A percentile compares a stretch with the other conserved stretches of the same genome.
Conservation (phyloP, 768 basidiomycete species). For the Auriscalpium orientale region DNA sequence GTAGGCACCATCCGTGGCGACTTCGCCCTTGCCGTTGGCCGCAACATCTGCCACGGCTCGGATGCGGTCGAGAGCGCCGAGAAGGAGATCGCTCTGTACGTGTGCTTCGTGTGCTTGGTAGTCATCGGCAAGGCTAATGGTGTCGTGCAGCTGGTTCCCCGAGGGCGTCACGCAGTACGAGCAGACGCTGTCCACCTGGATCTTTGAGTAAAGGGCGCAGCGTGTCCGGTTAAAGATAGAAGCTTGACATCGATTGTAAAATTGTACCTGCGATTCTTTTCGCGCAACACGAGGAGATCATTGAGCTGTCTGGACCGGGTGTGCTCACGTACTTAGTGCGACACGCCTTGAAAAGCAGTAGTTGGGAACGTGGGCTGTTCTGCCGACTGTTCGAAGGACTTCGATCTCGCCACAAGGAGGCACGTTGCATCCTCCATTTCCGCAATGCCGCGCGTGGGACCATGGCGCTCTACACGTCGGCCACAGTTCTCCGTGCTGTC, state of each 20-base stretch:
- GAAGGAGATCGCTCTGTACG: conserved; percentile 91
- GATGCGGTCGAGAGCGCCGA: conserved; percentile 85
- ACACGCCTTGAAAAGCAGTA: too few species aligned
- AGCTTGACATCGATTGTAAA: neutral
- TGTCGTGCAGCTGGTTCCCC: conserved; percentile 73
- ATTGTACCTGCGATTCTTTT: neutral
- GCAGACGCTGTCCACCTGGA: conserved; percentile 57
- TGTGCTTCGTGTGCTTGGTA: neutral
- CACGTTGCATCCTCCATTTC: too few species aligned
- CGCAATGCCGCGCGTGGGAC: too few species aligned
- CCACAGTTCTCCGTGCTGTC: too few species aligned
- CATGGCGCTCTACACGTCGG: too few species aligned
- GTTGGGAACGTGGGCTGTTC: too few species aligned
- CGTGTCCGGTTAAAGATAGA: neutral
- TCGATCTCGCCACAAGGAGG: too few species aligned
- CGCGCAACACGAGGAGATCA: too few species aligned
- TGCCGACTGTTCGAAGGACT: too few species aligned
- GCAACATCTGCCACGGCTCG: conserved; percentile 91
- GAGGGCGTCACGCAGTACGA: conserved; percentile 73
- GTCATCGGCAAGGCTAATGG: conserved; percentile 8
- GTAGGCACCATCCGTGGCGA: conserved; percentile 93
- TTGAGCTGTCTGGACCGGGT: too few species aligned
- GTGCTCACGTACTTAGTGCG: too few species aligned
- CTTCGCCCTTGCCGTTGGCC: conserved; percentile 88
- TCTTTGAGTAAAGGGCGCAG: conserved; percentile 58